Evolutionary conservation across 805 yeast genomes (phyloP).

Genomic region (Saccharomycopsis fibuligera): DNA sequence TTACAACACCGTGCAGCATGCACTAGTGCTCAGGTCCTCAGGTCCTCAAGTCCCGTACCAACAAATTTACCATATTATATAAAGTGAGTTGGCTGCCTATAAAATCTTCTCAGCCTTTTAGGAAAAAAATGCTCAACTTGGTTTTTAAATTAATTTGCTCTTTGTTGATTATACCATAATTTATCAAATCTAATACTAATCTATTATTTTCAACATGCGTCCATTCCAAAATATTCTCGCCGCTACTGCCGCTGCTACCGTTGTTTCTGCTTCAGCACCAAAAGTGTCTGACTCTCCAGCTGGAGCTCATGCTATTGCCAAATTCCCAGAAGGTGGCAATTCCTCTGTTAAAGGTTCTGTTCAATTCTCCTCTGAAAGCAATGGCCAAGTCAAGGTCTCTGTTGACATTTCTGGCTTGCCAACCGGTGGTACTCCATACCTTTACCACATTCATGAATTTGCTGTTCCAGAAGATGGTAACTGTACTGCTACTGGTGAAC

Average conservation of each 20-base stretch:
- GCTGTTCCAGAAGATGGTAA: constrained; percentile 38
- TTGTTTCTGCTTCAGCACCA: constrained; percentile 33
- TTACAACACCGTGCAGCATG: too few species aligned
- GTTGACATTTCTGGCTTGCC: constrained; percentile 57
- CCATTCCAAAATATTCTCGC: background rate
- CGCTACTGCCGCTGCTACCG: background rate
- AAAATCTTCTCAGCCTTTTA: too few species aligned
- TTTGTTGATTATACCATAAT: too few species aligned
- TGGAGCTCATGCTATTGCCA: constrained; percentile 42
- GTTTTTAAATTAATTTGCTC: too few species aligned
- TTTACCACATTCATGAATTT: constrained; percentile 48
- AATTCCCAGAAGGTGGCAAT: constrained; percentile 37
- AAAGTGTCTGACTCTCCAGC: constrained; percentile 34
- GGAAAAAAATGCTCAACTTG: too few species aligned
- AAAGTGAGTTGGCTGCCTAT: too few species aligned
- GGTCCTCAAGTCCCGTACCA: too few species aligned
- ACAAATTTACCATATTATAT: too few species aligned
- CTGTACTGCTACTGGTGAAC: constrained; percentile 44
- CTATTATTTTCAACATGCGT: background rate
- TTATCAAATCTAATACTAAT: too few species aligned
- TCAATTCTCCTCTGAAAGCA: constrained; percentile 34
- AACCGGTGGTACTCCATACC: constrained; percentile 49
- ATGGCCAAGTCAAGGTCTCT: constrained; percentile 46
- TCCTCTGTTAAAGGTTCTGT: constrained; percentile 28
- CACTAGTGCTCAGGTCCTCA: too few species aligned